Evolutionary conservation across 2,329 filamentous ascomycete genomes (phyloP).

Genomic region (Colletotrichum sp.): DNA sequence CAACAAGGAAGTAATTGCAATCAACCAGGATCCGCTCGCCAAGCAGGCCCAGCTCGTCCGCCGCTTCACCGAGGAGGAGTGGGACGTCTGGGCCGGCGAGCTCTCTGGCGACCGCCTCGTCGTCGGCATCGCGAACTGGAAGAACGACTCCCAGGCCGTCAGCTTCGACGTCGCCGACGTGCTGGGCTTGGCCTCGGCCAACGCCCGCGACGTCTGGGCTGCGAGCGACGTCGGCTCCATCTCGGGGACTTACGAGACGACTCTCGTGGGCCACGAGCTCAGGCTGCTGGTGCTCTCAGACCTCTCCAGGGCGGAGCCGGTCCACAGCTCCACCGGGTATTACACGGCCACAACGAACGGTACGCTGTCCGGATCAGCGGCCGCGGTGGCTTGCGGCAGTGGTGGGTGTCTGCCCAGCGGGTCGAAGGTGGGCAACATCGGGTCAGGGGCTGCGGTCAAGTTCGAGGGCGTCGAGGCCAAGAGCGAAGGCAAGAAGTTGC

Average conservation of each 20-base stretch:
- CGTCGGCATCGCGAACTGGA: slow-evolving; percentile 56
- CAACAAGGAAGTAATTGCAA: slow-evolving; percentile 60
- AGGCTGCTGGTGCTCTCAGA: slow-evolving; percentile 42
- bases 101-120: slow-evolving; percentile 48
- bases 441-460: slow-evolving; percentile 34
- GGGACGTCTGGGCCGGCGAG: slow-evolving; percentile 56
- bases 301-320: slow-evolving; percentile 27
- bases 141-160: slow-evolving; percentile 45
- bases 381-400: slow-evolving; percentile 36
- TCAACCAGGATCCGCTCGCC: slow-evolving; percentile 62
- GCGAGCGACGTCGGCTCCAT: slow-evolving; percentile 34
- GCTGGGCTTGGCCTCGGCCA: slow-evolving; percentile 42
- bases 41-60: slow-evolving; percentile 55
- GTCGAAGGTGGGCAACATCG: slow-evolving; percentile 46
- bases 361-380: slow-evolving; percentile 37
- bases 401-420: slow-evolving; percentile 47
- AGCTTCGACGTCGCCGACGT: slow-evolving; percentile 44
- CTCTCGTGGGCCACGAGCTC: slow-evolving; percentile 43
- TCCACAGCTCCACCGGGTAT: slow-evolving; percentile 41
- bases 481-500: slow-evolving; percentile 38
- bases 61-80: slow-evolving; percentile 52
- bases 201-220: slow-evolving; percentile 45
- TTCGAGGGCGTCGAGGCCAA: slow-evolving; percentile 37
- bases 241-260: slow-evolving; percentile 34
- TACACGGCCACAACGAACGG: slow-evolving; percentile 43